Evolutionary conservation across 345 rosid species (phyloP).

Genomic region (Bruguiera gymnorhiza): DNA sequence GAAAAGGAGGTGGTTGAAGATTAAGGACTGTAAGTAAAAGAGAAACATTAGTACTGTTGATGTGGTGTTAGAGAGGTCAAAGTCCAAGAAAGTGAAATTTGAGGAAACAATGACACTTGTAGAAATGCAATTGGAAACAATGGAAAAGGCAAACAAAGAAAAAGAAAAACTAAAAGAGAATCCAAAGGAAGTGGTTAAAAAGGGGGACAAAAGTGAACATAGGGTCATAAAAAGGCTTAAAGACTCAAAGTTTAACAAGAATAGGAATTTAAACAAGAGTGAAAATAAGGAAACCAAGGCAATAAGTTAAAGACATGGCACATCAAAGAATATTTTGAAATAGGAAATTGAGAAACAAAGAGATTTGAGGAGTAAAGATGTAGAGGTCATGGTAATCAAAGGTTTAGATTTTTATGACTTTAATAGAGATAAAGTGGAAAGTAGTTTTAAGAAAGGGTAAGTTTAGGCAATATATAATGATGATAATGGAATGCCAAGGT

Average conservation of each 20-base stretch:
- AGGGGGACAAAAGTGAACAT: slow-evolving; percentile 20
- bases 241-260: slow-evolving; percentile 24
- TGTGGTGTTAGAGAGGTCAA: slow-evolving; percentile 34
- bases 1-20: slow-evolving; percentile 37
- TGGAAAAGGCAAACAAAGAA: slow-evolving; percentile 27
- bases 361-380: slow-evolving; percentile 21
- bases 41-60: slow-evolving; percentile 34
- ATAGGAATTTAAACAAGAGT: slow-evolving; percentile 21
- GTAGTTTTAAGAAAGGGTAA: slow-evolving; percentile 72
- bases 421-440: slow-evolving; percentile 53
- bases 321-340: slow-evolving; percentile 18
- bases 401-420: slow-evolving; percentile 62
- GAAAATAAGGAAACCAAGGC: slow-evolving; percentile 21
- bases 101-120: slow-evolving; percentile 73
- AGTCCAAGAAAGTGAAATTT: slow-evolving; percentile 20
- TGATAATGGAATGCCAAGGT: slow-evolving; percentile 64
- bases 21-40: slow-evolving; percentile 29
- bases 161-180: slow-evolving; percentile 16
- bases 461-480: slow-evolving; percentile 74
- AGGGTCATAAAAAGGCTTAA: slow-evolving; percentile 8
- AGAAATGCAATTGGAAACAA: slow-evolving; percentile 55
- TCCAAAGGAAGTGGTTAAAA: slow-evolving; percentile 18
- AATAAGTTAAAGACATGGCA: slow-evolving; percentile 13
- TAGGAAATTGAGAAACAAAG: slow-evolving; percentile 12
- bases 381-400: slow-evolving; percentile 34